Conservation (phyloP, 441 rosid species). For the Croton laevigatus region DNA sequence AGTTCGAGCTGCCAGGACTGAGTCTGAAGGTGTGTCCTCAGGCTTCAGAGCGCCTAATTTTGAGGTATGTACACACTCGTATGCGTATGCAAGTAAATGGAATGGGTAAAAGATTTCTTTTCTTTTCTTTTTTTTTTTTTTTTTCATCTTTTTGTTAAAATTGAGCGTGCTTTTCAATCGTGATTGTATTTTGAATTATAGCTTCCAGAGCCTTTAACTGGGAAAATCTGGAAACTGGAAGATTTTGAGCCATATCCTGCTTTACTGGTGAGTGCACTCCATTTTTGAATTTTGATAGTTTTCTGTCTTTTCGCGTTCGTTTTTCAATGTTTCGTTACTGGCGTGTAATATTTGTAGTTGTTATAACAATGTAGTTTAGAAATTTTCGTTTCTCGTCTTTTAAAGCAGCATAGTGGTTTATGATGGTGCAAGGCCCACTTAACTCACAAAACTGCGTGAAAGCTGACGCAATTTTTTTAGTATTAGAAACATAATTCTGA, state of each 20-base stretch:
- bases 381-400: neutral
- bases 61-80: neutral
- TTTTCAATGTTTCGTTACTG: neutral
- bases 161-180: neutral
- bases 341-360: neutral
- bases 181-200: constrained; percentile 17
- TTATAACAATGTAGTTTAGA: neutral
- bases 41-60: constrained; percentile 70
- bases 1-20: constrained; percentile 63
- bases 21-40: constrained; percentile 53
- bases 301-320: neutral
- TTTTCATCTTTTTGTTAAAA: neutral
- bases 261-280: constrained; percentile 44
- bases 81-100: neutral
- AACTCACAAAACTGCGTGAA: neutral
- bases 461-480: no score
- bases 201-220: constrained; percentile 78
- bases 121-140: neutral
- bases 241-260: constrained; percentile 84
- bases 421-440: neutral
- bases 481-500: no score
- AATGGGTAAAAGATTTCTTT: neutral
- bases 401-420: neutral
- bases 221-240: constrained; percentile 64
- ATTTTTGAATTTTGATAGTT: neutral